phyloP scores from a whole-genome alignment of 495 filamentous ascomycete species.

The Mytilinidion resinicola region DNA sequence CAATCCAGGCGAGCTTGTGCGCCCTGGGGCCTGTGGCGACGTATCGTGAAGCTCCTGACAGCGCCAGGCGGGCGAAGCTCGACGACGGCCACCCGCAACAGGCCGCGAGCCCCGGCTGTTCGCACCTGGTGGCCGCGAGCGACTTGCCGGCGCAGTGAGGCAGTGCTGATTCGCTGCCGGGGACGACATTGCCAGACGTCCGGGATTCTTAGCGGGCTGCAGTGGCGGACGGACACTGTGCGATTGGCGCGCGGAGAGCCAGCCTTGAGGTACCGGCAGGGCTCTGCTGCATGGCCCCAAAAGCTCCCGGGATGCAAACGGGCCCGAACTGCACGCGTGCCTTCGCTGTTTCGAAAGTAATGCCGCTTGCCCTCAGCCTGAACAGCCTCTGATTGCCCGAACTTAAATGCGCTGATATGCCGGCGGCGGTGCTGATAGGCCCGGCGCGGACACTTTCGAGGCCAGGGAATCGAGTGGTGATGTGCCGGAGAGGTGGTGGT shows the following conservation, averaged over 20 bases:
- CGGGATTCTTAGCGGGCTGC: slow-evolving; percentile 17
- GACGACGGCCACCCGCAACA: not conserved
- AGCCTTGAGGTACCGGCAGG: slow-evolving; percentile 11
- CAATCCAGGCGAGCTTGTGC: not conserved
- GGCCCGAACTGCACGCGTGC: slow-evolving; percentile 3
- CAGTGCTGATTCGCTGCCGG: slow-evolving; percentile 21
- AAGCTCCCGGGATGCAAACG: slow-evolving; percentile 6
- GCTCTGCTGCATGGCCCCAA: slow-evolving; percentile 6
- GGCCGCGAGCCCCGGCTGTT: not conserved
- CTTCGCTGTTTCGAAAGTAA: not conserved
- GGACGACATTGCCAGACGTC: slow-evolving; percentile 10
- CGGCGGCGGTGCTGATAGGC: not conserved
- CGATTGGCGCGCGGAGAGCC: slow-evolving; percentile 18
- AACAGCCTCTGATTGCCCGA: not conserved
- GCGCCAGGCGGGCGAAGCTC: not conserved
- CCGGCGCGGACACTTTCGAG: not conserved
- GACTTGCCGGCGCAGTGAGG: not conserved
- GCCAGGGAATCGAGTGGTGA: not conserved
- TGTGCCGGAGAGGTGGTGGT: not conserved
- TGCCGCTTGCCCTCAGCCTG: not conserved
- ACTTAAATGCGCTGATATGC: not conserved
- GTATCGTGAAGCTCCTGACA: not conserved
- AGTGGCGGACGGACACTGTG: slow-evolving; percentile 1
- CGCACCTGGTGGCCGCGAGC: slow-evolving; percentile 7
- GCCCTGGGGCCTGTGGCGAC: not conserved